Base-by-base conservation (phyloP, 2,329 filamentous ascomycete genomes). In the Lasiodiplodia gonubiensis region DNA sequence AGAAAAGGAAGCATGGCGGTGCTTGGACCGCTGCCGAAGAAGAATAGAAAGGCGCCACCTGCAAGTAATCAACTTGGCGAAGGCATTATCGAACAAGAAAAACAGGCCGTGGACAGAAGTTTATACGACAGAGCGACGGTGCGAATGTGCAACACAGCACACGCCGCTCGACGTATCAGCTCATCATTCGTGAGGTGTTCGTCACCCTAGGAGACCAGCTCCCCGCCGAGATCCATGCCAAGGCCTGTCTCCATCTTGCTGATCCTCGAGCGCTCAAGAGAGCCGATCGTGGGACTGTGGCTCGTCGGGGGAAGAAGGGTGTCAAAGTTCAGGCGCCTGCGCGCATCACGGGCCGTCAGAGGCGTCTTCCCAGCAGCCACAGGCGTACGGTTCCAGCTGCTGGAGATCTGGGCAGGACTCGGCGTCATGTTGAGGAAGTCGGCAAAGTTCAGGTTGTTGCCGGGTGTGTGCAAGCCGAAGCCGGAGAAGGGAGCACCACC, bases 361-460 rank as follows among this genome's bases (percentile, higher is more conserved):
- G 93, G 93, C 0, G 93, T 97, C 77, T 91, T 92, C 21, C 77
- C 76, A 8, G 82, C 80, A 8, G 82, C 80, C 18, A 81, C 82
- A 21, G 88, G 88, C 39, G 88, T 89, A 37, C 86, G 83, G 37
- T 81, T 81, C 92, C 93, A 97, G 11, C 89, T 86, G 72, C 89
- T 92, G 35, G 70, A 70, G 33, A 74, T 70, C 81, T 97, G 95
- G 30, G 93, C 95, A 23, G 95, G 95, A 75, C 93, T 97, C 0
- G 95, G 95, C 7, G 95, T 97, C 77, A 98, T 94, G 80, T 98
- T 97, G 76, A 98, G 90, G 80, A 97, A 99, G 77, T 99, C 95
- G 64, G 93, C 89, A 81, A 98, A 97, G 81, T 98, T 96, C 79
- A 98, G 96, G 57, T 85, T 87, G 75, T 94, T 91, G 18, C 90